Evolutionary conservation across 1,284 basidiomycete genomes (phyloP), one percentile per base, ranked within the genome.

Genomic region (Meira miltonrushii): DNA sequence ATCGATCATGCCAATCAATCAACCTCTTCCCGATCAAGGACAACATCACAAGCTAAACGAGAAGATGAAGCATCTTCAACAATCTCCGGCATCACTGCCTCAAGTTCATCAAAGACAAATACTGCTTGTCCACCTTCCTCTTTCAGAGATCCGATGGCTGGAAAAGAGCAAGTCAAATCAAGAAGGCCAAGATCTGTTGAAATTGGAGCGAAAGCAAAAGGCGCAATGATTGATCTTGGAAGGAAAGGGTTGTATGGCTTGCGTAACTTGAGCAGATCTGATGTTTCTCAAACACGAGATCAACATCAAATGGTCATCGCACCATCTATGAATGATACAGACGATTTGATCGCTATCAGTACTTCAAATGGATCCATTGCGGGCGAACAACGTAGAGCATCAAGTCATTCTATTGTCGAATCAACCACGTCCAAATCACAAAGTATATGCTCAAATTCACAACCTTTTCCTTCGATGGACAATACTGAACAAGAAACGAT

Each of bases 171-270:
- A 43, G n/a, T n/a, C 6, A 25, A 13, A 21, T 23, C 12, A 17
- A 48, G 17, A 21, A 48, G 46, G 23, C 46, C 46, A 5, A 19
- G 50, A 39, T 53, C 50, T 5, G 28, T 41, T 13, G 50, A 53
- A 15, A 2, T 53, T 17, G 50, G 50, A 39, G 50, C 28, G 13
- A 53, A 33, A 33, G 50, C 50, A 13, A 53, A 53, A 41, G 50
- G 37, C 5, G 50, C 50, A 39, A 39, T 53, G 12, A 13, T 53
- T 19, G 50, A 53, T 19, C 17, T 53, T 53, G 50, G 50, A 37
- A 37, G 50, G 37, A 33, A 23, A 13, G 17, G 17, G 5, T 21
- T n/a, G 17, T 48, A 48, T 48, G 46, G 46, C 12, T 48, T 48
- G 12, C 46, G 46, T 2, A 48, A 48, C 23, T 48, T 25, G 5